A percentile compares a stretch with the other conserved stretches of the same genome.
These are phyloP conservation scores for Danielozyma ontarioensis DNA, from an alignment of 805 yeast species.

Conservation along the genomic window DNA sequence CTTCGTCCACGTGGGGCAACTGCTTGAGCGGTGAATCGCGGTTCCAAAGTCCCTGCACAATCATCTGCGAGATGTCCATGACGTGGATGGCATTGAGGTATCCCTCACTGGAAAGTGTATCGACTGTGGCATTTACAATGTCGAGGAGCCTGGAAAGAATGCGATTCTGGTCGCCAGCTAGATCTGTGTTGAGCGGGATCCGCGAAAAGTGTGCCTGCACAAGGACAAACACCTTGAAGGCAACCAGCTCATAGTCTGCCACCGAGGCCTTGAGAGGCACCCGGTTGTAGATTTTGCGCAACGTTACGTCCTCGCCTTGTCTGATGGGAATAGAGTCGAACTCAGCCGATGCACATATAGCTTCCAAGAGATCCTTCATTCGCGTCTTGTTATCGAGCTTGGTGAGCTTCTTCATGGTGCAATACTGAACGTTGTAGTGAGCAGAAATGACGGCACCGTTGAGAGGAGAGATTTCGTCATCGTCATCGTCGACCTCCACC, in stretches of 20 bases:
- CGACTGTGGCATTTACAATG: slow-evolving; percentile 64
- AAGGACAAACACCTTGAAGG: slow-evolving; percentile 66
- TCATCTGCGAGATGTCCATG: slow-evolving; percentile 86
- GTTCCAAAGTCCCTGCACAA: slow-evolving; percentile 83
- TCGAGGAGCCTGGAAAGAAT: slow-evolving; percentile 47
- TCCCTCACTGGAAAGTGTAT: slow-evolving; percentile 77
- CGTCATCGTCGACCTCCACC: slow-evolving; percentile 49
- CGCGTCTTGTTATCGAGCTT: slow-evolving; percentile 52
- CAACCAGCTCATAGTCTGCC: slow-evolving; percentile 45
- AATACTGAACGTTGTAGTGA: slow-evolving; percentile 60
- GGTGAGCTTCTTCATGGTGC: slow-evolving; percentile 60
- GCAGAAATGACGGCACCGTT: slow-evolving; percentile 74
- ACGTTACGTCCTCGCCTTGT: slow-evolving; percentile 46
- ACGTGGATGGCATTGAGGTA: slow-evolving; percentile 69
- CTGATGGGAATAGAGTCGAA: slow-evolving; percentile 64
- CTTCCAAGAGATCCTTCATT: slow-evolving; percentile 57
- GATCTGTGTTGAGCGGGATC: slow-evolving; percentile 46
- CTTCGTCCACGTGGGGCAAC: slow-evolving; percentile 60
- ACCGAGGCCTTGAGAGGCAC: slow-evolving; percentile 56
- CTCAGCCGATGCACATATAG: slow-evolving; percentile 64
- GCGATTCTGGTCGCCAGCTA: slow-evolving; percentile 49
- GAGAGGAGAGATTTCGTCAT: slow-evolving; percentile 46
- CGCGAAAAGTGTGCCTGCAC: slow-evolving; percentile 81
- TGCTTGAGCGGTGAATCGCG: slow-evolving; percentile 74
- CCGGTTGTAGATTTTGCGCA: slow-evolving; percentile 49